phyloP scores from a whole-genome alignment of 148 eudicot genomes.

The Heliosperma pusillum region DNA sequence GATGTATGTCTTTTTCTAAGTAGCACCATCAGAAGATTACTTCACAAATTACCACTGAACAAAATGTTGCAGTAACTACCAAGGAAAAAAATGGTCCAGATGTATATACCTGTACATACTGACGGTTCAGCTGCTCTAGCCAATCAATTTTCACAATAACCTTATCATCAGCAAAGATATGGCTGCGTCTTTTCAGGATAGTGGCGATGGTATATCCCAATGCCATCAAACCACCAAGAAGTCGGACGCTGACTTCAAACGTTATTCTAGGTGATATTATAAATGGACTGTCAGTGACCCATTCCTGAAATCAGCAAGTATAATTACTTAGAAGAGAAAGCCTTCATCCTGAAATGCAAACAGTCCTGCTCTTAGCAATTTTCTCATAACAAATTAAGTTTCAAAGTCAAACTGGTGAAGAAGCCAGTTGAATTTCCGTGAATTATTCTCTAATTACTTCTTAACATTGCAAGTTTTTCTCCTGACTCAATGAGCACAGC shows the following conservation, averaged over 20 bases:
- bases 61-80: not conserved
- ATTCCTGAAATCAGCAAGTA: constrained; percentile 67
- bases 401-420: not conserved
- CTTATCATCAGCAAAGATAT: constrained; percentile 71
- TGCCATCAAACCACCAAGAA: constrained; percentile 97
- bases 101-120: constrained; percentile 74
- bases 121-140: constrained; percentile 90
- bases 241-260: constrained; percentile 97
- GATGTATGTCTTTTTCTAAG: not conserved
- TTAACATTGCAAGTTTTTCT: not conserved
- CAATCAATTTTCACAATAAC: constrained; percentile 84
- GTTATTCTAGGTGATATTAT: constrained; percentile 96
- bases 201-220: constrained; percentile 94
- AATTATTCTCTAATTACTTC: not conserved
- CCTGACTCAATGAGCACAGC: not conserved
- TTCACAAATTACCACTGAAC: not conserved
- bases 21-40: not conserved
- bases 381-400: not conserved
- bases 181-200: constrained; percentile 89
- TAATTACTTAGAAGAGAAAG: constrained; percentile 20
- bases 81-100: not conserved
- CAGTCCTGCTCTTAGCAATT: not conserved
- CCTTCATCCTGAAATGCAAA: constrained; percentile 10
- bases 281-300: constrained; percentile 94
- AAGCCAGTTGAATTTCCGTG: not conserved